Base-by-base conservation (phyloP, 108 stramenopile species). In the Stephanodiscus minutulus region DNA sequence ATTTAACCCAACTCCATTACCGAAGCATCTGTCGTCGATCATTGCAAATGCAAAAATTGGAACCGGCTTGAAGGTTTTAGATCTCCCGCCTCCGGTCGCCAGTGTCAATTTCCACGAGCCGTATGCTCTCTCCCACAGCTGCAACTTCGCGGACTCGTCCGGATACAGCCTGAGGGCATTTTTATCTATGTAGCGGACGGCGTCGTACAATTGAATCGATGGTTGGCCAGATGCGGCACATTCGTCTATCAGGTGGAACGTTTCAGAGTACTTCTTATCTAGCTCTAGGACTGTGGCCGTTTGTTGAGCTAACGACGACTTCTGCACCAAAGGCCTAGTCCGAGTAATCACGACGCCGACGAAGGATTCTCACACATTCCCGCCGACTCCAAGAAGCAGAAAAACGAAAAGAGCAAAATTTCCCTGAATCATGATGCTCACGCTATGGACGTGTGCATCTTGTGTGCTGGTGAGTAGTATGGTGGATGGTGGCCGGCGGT, bases 31-130 rank as follows among this genome's bases (percentile, higher is more conserved):
- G 29, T 87, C 86, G 35, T 87, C 86, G 36, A 87, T 72, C 79
- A 85, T 76, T 12, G 86, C 86, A 74, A 68, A 87, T n/a, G 86
- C 86, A 71, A 87, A 87, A 39, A 87, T 85, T 46, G 86, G 86
- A 7, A 87, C 74, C 11, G 82, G 67, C 53, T 87, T 87, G 68
- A 87, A 87, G 20, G 74, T 73, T 13, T 59, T 83, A 17, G 13
- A 73, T 29, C 49, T 73, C 21, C 84, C 84, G 50, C 79, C 82
- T 5, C 86, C 86, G 13, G 86, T 87, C 5, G 86, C 86, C 61
- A 87, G 50, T 35, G 78, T 79, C 11, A 87, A 62, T 46, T 85
- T 82, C 86, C 86, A 87, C 25, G 86, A 87, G 15, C 86, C 86
- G 28, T 83, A 66, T 31, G 84, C 82, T 60, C 65, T 43, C 25